phyloP scores from a whole-genome alignment of 139 green algal genomes.

The Chlorella sp. region DNA sequence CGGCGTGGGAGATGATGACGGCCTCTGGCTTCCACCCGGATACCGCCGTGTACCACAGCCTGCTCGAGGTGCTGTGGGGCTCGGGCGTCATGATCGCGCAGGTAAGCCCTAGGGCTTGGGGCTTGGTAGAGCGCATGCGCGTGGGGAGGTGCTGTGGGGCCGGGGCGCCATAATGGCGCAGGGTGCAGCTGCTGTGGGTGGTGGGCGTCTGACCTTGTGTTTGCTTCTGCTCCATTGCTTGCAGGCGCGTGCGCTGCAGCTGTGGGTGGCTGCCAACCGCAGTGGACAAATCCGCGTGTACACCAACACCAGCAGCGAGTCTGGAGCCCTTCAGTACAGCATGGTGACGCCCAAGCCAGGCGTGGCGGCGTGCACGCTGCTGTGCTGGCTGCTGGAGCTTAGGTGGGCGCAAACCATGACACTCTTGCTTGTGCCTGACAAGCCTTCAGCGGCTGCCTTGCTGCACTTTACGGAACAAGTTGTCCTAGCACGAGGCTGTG shows the following conservation, averaged over 20 bases:
- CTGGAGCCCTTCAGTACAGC: conserved; percentile 38
- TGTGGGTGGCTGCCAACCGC: conserved; percentile 53
- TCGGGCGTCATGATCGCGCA: conserved; percentile 47
- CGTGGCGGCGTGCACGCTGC: conserved; percentile 42
- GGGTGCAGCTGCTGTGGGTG: not conserved
- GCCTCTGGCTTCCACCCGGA: conserved; percentile 44
- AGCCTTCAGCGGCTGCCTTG: too few relatives aligned
- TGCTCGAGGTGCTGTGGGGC: conserved; percentile 54
- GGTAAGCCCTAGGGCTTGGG: conserved; percentile 18
- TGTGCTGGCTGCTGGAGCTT: conserved; percentile 53
- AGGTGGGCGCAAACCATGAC: too few relatives aligned
- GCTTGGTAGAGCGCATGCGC: not conserved
- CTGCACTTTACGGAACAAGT: too few relatives aligned
- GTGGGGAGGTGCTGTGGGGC: not conserved
- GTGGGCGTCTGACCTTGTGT: not conserved
- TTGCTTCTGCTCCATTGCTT: not conserved
- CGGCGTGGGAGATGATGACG: not conserved
- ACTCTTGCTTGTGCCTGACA: too few relatives aligned
- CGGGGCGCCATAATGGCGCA: not conserved
- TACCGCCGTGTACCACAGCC: conserved; percentile 47
- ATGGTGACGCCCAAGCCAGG: conserved; percentile 45
- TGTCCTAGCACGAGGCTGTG: too few relatives aligned
- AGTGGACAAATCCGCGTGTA: conserved; percentile 50
- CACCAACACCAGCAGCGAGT: conserved; percentile 33
- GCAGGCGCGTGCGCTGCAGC: conserved; percentile 33